Base-by-base conservation (phyloP, 139 green algal genomes). In the Ettlia oleoabundans region DNA sequence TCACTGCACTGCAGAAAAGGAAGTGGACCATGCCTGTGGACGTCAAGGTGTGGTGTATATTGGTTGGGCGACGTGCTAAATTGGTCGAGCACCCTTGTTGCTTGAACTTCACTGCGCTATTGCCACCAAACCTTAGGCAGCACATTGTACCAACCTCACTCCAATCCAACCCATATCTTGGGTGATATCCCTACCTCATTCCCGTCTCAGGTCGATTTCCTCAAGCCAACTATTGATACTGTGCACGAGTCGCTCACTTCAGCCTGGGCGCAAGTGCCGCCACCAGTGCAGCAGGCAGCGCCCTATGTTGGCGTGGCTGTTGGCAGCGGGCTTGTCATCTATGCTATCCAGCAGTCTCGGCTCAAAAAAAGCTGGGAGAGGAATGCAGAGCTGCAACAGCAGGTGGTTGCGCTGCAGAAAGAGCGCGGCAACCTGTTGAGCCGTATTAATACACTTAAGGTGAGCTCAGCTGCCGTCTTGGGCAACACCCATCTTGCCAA, bases 131-230 rank as follows among this genome's bases (percentile, higher is more conserved):
- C n/a, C n/a, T n/a, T n/a, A n/a, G n/a, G n/a, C n/a, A n/a, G n/a
- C n/a, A n/a, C n/a, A n/a, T n/a, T n/a, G n/a, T n/a, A n/a, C n/a
- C n/a, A n/a, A n/a, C n/a, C n/a, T n/a, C n/a, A n/a, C n/a, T n/a
- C n/a, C n/a, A n/a, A n/a, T n/a, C n/a, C n/a, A n/a, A n/a, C n/a
- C n/a, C n/a, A n/a, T n/a, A n/a, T n/a, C n/a, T n/a, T n/a, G n/a
- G n/a, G n/a, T n/a, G n/a, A n/a, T n/a, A n/a, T n/a, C n/a, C n/a
- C n/a, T n/a, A n/a, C n/a, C n/a, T n/a, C n/a, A n/a, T n/a, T n/a
- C n/a, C n/a, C n/a, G n/a, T n/a, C n/a, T n/a, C 68, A 91, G 52
- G 67, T 92, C 22, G 88, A 92, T 62, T 86, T 92, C 38, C 47
- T 92, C 2, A 76, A 65, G 5, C 88, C 88, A 32, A 81, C 85